Evolutionary conservation across 371 early-diverging fungal genomes (phyloP).

Genomic region (Rhizopus delemar): DNA sequence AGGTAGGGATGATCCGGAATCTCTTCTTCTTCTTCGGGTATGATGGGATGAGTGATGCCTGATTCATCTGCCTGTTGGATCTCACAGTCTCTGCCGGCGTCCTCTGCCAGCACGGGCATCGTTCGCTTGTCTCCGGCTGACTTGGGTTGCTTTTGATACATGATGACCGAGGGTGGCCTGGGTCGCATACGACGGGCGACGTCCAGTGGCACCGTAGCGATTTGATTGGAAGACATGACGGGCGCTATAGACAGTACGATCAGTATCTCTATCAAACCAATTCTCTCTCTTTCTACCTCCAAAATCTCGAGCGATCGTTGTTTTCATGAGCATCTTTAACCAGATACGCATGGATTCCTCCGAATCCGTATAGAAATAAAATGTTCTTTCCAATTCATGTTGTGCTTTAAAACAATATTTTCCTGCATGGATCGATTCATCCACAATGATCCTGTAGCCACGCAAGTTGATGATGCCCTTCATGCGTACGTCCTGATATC

Average conservation of each 20-base stretch:
- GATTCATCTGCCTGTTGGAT: slow-evolving; percentile 28
- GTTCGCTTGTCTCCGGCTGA: slow-evolving; percentile 10
- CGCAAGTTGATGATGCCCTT: slow-evolving; percentile 60
- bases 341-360: slow-evolving; percentile 58
- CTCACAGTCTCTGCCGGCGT: slow-evolving; percentile 1
- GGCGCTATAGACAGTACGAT: slow-evolving; percentile 41
- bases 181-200: slow-evolving; percentile 66
- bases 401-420: slow-evolving; percentile 73
- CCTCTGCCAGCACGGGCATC: slow-evolving; percentile 34
- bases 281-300: slow-evolving; percentile 25
- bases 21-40: slow-evolving; percentile 4
- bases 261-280: neutral
- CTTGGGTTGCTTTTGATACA: slow-evolving; percentile 34
- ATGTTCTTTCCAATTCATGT: slow-evolving; percentile 64
- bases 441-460: slow-evolving; percentile 59
- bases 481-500: slow-evolving; percentile 48
- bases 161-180: slow-evolving; percentile 61
- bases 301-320: slow-evolving; percentile 66
- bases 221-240: slow-evolving; percentile 68
- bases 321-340: slow-evolving; percentile 72
- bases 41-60: slow-evolving; percentile 15
- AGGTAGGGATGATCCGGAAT: neutral
- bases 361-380: slow-evolving; percentile 67
- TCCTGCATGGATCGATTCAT: slow-evolving; percentile 64
- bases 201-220: slow-evolving; percentile 63